A percentile compares a stretch with the other conserved stretches of the same genome.
Conservation (phyloP, 768 basidiomycete genomes). For the Mycena polygramma region DNA sequence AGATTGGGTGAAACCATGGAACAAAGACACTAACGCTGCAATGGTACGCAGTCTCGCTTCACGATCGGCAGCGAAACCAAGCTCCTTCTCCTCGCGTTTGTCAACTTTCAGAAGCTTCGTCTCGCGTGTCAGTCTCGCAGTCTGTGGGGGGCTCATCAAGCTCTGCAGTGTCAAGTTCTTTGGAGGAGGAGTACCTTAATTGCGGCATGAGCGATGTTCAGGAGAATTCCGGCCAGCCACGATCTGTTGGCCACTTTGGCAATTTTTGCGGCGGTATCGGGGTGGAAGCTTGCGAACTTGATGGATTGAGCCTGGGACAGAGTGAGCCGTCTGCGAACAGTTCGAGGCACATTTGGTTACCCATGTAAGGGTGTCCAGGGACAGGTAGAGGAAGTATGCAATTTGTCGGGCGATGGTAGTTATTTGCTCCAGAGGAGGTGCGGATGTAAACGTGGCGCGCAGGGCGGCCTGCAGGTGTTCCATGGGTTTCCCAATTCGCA, state of each 20-base stretch:
- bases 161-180: background rate
- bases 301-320: slow-evolving; percentile 69
- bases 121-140: slow-evolving; percentile 72
- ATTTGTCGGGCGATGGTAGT: slow-evolving; percentile 87
- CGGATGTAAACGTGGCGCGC: slow-evolving; percentile 69
- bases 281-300: slow-evolving; percentile 72
- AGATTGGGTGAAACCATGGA: background rate
- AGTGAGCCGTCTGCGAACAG: slow-evolving; percentile 7
- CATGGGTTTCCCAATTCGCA: slow-evolving; percentile 93
- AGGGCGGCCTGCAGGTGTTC: slow-evolving; percentile 88
- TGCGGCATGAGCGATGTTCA: slow-evolving; percentile 79
- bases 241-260: slow-evolving; percentile 81
- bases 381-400: slow-evolving; percentile 89
- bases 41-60: slow-evolving; percentile 73
- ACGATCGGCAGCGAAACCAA: slow-evolving; percentile 74
- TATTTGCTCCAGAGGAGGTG: slow-evolving; percentile 77
- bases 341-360: slow-evolving; percentile 52
- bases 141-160: slow-evolving; percentile 53
- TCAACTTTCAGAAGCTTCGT: slow-evolving; percentile 62
- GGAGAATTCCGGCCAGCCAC: slow-evolving; percentile 90
- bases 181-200: slow-evolving; percentile 67
- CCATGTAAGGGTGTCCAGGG: slow-evolving; percentile 89
- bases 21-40: slow-evolving; percentile 57
- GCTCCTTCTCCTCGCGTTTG: slow-evolving; percentile 73
- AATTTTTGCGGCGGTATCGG: slow-evolving; percentile 71